A percentile compares a stretch with the other conserved stretches of the same genome.
Conservation (phyloP, 2,329 filamentous ascomycete species). For the Aspergillus jensenii region DNA sequence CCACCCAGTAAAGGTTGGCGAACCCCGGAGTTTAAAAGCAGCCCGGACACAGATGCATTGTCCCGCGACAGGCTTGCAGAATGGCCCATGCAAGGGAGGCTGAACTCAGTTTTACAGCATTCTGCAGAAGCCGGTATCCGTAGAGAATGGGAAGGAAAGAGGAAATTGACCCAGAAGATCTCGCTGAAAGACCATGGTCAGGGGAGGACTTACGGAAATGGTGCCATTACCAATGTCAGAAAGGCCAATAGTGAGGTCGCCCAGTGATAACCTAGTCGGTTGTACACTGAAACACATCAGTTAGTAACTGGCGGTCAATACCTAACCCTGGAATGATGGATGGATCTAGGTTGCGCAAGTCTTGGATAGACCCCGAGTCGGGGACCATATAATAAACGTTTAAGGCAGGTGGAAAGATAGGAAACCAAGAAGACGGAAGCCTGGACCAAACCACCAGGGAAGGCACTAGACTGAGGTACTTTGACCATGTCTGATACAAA, state of each 20-base stretch:
- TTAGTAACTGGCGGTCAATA: constrained; percentile 23
- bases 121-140: constrained; percentile 6
- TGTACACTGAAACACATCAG: constrained; percentile 41
- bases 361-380: constrained; percentile 3
- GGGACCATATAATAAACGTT: constrained; percentile 6
- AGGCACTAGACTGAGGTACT: too few relatives aligned
- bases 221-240: constrained; percentile 44
- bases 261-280: constrained; percentile 48
- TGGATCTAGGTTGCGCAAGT: constrained; percentile 5
- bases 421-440: too few relatives aligned
- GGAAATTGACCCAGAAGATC: constrained; percentile 1
- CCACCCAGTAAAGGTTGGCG: background rate
- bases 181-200: background rate
- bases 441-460: too few relatives aligned
- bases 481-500: too few relatives aligned
- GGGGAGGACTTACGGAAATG: constrained; percentile 44
- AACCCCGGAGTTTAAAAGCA: background rate
- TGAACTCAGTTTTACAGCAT: constrained; percentile 1
- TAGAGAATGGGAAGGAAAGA: background rate
- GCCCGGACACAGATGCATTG: constrained; percentile 10
- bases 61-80: constrained; percentile 11
- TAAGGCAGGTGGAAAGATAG: background rate
- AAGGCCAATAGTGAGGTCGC: constrained; percentile 46
- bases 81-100: constrained; percentile 14
- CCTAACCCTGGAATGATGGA: background rate